Evolutionary conservation across 2,329 filamentous ascomycete genomes (phyloP).

Genomic region (Harringtonia aguacate): DNA sequence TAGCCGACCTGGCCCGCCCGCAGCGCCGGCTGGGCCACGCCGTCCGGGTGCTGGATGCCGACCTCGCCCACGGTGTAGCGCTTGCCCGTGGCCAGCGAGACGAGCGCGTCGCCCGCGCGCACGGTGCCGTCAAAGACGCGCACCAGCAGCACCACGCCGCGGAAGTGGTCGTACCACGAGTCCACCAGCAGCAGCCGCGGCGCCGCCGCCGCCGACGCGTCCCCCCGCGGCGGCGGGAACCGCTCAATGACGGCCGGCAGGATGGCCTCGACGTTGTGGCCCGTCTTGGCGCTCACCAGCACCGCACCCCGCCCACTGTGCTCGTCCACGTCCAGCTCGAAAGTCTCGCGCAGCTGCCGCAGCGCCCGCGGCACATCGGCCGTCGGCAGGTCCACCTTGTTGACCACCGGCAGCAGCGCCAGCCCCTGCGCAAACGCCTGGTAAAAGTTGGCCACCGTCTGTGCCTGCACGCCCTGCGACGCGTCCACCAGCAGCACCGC

Average conservation of each 20-base stretch:
- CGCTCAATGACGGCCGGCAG: conserved; percentile 77
- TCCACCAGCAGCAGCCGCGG: conserved; percentile 83
- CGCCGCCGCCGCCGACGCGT: conserved; percentile 57
- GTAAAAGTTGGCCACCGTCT: conserved; percentile 98
- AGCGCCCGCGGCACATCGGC: conserved; percentile 80
- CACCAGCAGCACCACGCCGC: conserved; percentile 84
- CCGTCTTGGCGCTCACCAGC: conserved; percentile 84
- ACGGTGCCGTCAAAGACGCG: conserved; percentile 83
- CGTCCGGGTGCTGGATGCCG: conserved; percentile 87
- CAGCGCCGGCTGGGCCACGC: conserved; percentile 68
- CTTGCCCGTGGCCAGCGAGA: conserved; percentile 77
- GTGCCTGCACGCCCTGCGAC: conserved; percentile 91
- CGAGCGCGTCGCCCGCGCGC: conserved; percentile 70
- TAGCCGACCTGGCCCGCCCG: conserved; percentile 94
- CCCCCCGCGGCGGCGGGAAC: conserved; percentile 73
- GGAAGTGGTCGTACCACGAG: conserved; percentile 96
- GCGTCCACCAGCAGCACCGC: conserved; percentile 90
- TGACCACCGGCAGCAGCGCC: conserved; percentile 79
- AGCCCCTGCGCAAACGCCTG: conserved; percentile 89
- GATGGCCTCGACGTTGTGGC: conserved; percentile 73
- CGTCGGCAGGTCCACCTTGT: conserved; percentile 90
- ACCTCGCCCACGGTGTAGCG: conserved; percentile 95
- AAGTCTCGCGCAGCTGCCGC: conserved; percentile 74
- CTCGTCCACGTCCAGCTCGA: conserved; percentile 73
- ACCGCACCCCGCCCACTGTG: conserved; percentile 40